Evolutionary conservation across 805 yeast genomes (phyloP).

Genomic region (Saccharomycopsis synnaedendra): DNA sequence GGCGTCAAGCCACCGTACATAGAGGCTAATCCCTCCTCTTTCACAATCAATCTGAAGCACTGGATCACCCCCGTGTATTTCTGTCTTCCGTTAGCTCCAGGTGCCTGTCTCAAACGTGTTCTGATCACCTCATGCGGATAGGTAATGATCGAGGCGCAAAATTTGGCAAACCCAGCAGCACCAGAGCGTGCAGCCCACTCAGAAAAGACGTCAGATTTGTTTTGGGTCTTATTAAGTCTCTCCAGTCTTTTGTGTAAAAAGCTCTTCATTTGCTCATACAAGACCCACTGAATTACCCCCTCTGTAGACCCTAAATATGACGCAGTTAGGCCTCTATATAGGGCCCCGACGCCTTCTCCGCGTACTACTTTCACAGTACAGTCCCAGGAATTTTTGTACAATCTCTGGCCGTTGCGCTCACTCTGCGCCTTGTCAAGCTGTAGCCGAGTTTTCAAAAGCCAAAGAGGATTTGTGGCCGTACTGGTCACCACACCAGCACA

Average conservation of each 20-base stretch:
- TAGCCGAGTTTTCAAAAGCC: slow-evolving; percentile 91
- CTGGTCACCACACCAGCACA: slow-evolving; percentile 91
- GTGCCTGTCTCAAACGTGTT: slow-evolving; percentile 92
- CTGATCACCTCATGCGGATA: slow-evolving; percentile 97
- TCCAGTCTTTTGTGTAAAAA: slow-evolving; percentile 42
- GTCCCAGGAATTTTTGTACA: slow-evolving; percentile 77
- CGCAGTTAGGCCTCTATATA: slow-evolving; percentile 88
- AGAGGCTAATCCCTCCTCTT: slow-evolving; percentile 85
- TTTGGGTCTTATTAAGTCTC: slow-evolving; percentile 24
- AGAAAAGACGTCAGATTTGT: slow-evolving; percentile 48
- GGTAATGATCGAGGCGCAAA: slow-evolving; percentile 82
- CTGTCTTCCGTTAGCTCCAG: slow-evolving; percentile 57
- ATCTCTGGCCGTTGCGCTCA: slow-evolving; percentile 31
- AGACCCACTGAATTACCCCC: slow-evolving; percentile 90
- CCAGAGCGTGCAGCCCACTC: slow-evolving; percentile 97
- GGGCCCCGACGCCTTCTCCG: slow-evolving; percentile 68
- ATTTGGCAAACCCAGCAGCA: slow-evolving; percentile 94
- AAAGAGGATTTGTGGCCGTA: slow-evolving; percentile 94
- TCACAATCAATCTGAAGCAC: slow-evolving; percentile 73
- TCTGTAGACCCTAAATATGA: slow-evolving; percentile 90
- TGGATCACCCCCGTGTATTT: slow-evolving; percentile 86
- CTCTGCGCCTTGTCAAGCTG: slow-evolving; percentile 67
- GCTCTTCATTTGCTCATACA: slow-evolving; percentile 88
- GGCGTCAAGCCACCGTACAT: slow-evolving; percentile 98
- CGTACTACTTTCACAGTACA: slow-evolving; percentile 59